Percentiles rank a stretch among this genome's conserved stretches.
Conservation (phyloP, 2,329 filamentous ascomycete species). For the Alternaria triticimaculans region DNA sequence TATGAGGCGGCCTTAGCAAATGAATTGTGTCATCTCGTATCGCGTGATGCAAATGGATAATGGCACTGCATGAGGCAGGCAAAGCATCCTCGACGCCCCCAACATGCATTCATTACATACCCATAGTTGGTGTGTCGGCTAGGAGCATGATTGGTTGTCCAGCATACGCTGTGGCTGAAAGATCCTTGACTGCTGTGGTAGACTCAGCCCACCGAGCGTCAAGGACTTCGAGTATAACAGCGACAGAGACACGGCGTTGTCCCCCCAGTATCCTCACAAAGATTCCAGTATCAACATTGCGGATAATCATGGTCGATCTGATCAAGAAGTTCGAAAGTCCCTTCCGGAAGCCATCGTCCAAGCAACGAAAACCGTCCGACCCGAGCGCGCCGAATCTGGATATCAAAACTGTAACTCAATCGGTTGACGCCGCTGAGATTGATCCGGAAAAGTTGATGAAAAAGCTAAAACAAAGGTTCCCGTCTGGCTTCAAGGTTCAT, state of each 20-base stretch:
- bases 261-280: no score
- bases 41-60: not conserved
- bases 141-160: not conserved
- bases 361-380: not conserved
- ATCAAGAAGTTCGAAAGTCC: not conserved
- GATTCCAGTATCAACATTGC: no score
- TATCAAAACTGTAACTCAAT: not conserved
- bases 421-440: not conserved
- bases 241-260: no score
- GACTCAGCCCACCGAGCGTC: not conserved
- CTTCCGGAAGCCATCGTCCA: not conserved
- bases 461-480: not conserved
- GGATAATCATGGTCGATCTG: no score
- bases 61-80: not conserved
- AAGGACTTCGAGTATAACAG: no score
- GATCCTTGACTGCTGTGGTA: not conserved
- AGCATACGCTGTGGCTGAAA: not conserved
- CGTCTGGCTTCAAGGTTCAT: no score
- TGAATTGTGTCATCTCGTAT: not conserved
- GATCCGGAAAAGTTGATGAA: constrained; percentile 3
- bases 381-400: no score
- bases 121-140: not conserved
- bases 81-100: not conserved
- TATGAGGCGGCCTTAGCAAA: no score
- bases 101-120: not conserved